Base-by-base conservation (phyloP, 192 early-diverging fungal genomes). In the Coemansia sp. region DNA sequence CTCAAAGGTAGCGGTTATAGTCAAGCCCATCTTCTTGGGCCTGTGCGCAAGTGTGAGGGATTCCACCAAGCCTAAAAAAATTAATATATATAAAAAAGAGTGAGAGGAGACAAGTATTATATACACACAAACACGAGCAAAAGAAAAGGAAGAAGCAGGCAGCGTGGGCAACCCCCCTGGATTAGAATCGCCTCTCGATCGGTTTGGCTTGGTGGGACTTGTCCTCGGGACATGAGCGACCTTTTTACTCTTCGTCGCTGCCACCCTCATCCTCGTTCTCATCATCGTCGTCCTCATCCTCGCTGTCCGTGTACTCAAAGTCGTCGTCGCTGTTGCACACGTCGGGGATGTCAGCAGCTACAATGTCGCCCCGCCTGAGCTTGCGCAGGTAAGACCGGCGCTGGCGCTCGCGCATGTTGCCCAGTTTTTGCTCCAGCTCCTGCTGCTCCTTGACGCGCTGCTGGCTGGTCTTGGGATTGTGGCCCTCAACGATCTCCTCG, bases 361-460 rank as follows among this genome's bases (percentile, higher is more conserved):
- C 80, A 32, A 88, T 90, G 19, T 94, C 92, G 3, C 92, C 94
- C 14, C 90, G 84, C 65, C 91, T 91, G 63, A 98, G 58, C 68
- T 94, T 90, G 17, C 96, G 73, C 49, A 91, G 69, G 66, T 91
- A 96, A 32, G 89, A 85, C 68, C 95, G 83, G 65, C 93, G 89
- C 65, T 94, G 87, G 62, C 96, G 89, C 74, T 94, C 92, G 10
- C 86, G 84, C 90, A 98, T 89, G 46, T 66, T 67, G 15, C 70
- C 77, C 64, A 98, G 78, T 57, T 90, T 69, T 14, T 80, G 72
- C 66, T 95, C 91, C 12, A 87, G 72, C 58, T 94, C 92, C 59
- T 93, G 91, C 60, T 88, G 76, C 59, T 94, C 93, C 58, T 87
- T 84, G 12, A 85, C 67, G 3, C 84, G 11, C 47, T 94, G 88